Evolutionary conservation across 768 basidiomycete species (phyloP), one percentile per base, ranked within the genome.

Genomic region (Tricholoma bakamatsutake): DNA sequence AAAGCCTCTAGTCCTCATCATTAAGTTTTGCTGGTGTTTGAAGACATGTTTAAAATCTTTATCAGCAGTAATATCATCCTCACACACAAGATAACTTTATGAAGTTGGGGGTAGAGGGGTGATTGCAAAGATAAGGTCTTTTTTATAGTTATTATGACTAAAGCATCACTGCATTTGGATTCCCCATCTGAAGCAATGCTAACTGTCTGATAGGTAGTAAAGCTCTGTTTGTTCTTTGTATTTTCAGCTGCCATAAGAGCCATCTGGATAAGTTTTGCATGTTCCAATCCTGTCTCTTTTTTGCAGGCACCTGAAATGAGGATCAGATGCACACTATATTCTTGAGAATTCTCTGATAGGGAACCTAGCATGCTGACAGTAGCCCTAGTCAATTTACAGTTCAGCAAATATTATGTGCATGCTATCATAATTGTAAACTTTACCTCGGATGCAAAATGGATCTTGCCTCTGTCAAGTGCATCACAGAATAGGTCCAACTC

Each of bases 41-140:
- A 70, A 55, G n/a, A 69, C 50, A 57, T 73, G 64, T 61, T 70
- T 70, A 58, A 61, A 62, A 57, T 69, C 68, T 37, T 69, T 71
- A 60, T 71, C 65, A 10, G 56, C 58, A 0, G 67, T 71, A 0
- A 71, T 50, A 46, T 71, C 68, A 50, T 72, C 62, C 7, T 61
- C 53, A 5, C 71, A 69, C 33, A 69, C 63, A 11, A 53, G 57
- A 1, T 66, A 53, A 47, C n/a, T 74, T 66, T 57, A 74, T 57
- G 39, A 70, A 54, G 0, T 0, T 10, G 35, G 65, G 57, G 1
- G 46, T 59, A 65, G 15, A 67, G 59, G 0, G 53, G 53, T 12
- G 66, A 65, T 13, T 54, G 17, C 3, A 21, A 30, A 13, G 10
- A 13, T 15, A 59, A 52, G 5, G 18, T 12, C 7, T 1, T 21